phyloP scores from a whole-genome alignment of 2,329 filamentous ascomycete species.

The Fusarium metavorans region DNA sequence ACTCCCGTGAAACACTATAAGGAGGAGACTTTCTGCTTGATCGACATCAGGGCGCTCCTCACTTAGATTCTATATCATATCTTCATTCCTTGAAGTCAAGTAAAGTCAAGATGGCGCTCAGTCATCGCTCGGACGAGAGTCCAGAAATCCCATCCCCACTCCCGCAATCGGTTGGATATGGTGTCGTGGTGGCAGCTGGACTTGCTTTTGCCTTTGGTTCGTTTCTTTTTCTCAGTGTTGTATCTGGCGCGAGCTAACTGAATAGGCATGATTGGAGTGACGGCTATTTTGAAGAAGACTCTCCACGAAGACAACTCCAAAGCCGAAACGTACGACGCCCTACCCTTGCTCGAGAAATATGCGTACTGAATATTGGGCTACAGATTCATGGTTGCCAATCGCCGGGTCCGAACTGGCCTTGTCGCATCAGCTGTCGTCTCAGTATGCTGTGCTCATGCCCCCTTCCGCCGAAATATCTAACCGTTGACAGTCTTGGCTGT shows the following conservation, averaged over 20 bases:
- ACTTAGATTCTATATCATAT: background rate
- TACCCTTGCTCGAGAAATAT: background rate
- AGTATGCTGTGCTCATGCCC: too few species aligned
- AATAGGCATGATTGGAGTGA: slow-evolving; percentile 22
- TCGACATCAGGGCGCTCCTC: background rate
- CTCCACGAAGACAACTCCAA: slow-evolving; percentile 27
- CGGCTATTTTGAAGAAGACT: slow-evolving; percentile 17
- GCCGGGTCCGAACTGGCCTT: slow-evolving; percentile 19
- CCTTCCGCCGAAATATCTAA: background rate
- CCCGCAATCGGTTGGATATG: slow-evolving; percentile 69
- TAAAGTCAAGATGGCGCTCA: background rate
- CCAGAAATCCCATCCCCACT: slow-evolving; percentile 14
- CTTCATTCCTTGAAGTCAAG: background rate
- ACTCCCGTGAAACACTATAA: background rate
- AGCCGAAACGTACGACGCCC: slow-evolving; percentile 8
- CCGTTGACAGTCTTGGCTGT: slow-evolving; percentile 16
- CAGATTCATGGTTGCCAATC: slow-evolving; percentile 25
- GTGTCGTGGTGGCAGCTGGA: slow-evolving; percentile 79
- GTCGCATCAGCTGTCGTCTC: slow-evolving; percentile 19
- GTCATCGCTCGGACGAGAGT: slow-evolving; percentile 3
- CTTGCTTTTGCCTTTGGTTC: slow-evolving; percentile 76
- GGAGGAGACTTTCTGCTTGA: background rate
- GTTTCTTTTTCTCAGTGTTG: slow-evolving; percentile 56
- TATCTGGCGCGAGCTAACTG: background rate
- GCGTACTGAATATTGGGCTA: background rate